phyloP scores from a whole-genome alignment of 2,329 filamentous ascomycete genomes.

The Falciphora oryzae region DNA sequence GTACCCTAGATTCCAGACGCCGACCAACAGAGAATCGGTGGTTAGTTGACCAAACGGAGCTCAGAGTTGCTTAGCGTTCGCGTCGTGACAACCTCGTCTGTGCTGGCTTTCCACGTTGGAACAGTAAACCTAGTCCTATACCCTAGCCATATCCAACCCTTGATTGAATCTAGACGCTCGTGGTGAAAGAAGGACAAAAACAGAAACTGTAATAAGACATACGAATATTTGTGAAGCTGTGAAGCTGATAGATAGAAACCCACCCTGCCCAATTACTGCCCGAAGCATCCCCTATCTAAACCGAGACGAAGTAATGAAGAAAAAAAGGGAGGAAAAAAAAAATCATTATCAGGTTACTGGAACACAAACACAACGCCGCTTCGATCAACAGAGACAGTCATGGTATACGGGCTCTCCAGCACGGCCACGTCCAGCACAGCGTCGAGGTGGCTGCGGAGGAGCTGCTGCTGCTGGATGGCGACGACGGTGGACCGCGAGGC shows the following conservation, averaged over 20 bases:
- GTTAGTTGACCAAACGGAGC: not conserved
- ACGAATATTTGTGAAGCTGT: not conserved
- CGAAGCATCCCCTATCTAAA: not conserved
- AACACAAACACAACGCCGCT: constrained; percentile 87
- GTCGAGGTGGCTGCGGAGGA: constrained; percentile 83
- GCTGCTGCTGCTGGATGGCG: constrained; percentile 76
- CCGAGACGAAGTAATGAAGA: not conserved
- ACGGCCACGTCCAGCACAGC: constrained; percentile 83
- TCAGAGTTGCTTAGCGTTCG: not conserved
- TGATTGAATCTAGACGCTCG: not conserved
- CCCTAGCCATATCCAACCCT: not conserved
- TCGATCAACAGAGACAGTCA: constrained; percentile 87
- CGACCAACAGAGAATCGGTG: not conserved
- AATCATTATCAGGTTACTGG: constrained; percentile 27
- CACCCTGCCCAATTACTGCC: too few species aligned
- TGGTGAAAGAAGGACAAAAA: not conserved
- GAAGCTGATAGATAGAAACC: not conserved
- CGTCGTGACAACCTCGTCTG: not conserved
- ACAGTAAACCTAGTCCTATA: not conserved
- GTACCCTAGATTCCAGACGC: not conserved
- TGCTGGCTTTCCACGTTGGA: not conserved
- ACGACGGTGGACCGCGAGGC: constrained; percentile 77
- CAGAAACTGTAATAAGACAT: not conserved
- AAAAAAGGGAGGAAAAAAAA: not conserved
- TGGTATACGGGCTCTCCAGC: constrained; percentile 82